Evolutionary conservation across 1,284 basidiomycete genomes (phyloP).

Genomic region (Hemileia vastatrix): DNA sequence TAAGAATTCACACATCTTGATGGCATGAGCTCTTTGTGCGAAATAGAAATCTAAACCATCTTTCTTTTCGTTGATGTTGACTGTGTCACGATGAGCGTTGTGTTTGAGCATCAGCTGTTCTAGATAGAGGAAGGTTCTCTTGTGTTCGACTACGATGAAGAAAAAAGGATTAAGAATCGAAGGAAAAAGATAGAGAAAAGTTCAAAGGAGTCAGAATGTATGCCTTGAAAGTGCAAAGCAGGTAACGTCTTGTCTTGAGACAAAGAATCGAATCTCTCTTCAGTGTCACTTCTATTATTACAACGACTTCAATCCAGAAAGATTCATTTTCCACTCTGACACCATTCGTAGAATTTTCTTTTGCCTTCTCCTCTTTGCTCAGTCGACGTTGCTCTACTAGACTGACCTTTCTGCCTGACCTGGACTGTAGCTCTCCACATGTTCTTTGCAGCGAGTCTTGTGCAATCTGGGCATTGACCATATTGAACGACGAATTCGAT

Average conservation of each 20-base stretch:
- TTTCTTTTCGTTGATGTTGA: slow-evolving; percentile 39
- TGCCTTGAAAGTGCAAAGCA: background rate
- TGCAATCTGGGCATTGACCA: slow-evolving; percentile 44
- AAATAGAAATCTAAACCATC: slow-evolving; percentile 44
- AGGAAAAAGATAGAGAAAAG: slow-evolving; percentile 2
- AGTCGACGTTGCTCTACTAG: too few relatives aligned
- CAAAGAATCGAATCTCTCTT: too few relatives aligned
- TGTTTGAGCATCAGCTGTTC: slow-evolving; percentile 45
- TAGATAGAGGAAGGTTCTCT: slow-evolving; percentile 43
- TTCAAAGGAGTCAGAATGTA: slow-evolving; percentile 1
- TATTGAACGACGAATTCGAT: slow-evolving; percentile 44
- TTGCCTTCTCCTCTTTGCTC: too few relatives aligned
- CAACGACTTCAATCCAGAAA: too few relatives aligned
- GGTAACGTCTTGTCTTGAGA: background rate
- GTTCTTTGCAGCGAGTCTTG: slow-evolving; percentile 41
- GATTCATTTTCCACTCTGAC: too few relatives aligned
- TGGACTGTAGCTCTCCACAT: slow-evolving; percentile 42
- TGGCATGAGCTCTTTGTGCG: slow-evolving; percentile 39
- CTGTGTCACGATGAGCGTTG: slow-evolving; percentile 42
- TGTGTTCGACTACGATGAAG: slow-evolving; percentile 33
- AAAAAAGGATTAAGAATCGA: too few relatives aligned
- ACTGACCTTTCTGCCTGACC: slow-evolving; percentile 36
- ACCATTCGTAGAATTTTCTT: too few relatives aligned
- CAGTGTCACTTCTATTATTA: too few relatives aligned
- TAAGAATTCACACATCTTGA: slow-evolving; percentile 44